Conservation (phyloP, 177 flowering plant species). For the Vitis hybrid region DNA sequence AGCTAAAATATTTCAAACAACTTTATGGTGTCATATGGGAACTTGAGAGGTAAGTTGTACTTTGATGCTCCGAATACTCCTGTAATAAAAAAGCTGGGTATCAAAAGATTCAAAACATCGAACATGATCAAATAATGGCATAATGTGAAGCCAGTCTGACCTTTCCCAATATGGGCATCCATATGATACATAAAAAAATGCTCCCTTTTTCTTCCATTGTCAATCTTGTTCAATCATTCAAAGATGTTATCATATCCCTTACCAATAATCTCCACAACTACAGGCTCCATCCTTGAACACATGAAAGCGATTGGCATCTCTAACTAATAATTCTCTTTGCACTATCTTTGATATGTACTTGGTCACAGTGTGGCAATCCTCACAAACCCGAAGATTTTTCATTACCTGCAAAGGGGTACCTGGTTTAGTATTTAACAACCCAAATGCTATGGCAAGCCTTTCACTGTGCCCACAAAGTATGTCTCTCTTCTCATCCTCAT, state of each 20-base stretch:
- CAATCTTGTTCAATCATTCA: no score
- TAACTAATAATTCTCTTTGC: constrained; percentile 41
- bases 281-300: constrained; percentile 46
- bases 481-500: constrained; percentile 45
- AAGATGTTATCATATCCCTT: constrained; percentile 2
- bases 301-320: constrained; percentile 58
- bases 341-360: constrained; percentile 48
- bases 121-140: no score
- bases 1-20: no score
- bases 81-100: no score
- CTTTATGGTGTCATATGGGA: no score
- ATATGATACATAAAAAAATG: no score
- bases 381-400: constrained; percentile 60
- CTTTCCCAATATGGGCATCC: no score
- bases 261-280: constrained; percentile 58
- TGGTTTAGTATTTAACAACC: constrained; percentile 44
- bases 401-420: constrained; percentile 45
- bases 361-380: constrained; percentile 55
- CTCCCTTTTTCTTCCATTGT: no score
- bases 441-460: constrained; percentile 57
- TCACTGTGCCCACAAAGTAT: constrained; percentile 55
- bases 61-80: no score
- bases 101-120: no score
- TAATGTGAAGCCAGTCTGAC: no score
- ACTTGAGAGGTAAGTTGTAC: no score